Percentiles rank a stretch among this genome's conserved stretches.
Conservation (phyloP, 1,284 basidiomycete species). For the Malassezia caprae region DNA sequence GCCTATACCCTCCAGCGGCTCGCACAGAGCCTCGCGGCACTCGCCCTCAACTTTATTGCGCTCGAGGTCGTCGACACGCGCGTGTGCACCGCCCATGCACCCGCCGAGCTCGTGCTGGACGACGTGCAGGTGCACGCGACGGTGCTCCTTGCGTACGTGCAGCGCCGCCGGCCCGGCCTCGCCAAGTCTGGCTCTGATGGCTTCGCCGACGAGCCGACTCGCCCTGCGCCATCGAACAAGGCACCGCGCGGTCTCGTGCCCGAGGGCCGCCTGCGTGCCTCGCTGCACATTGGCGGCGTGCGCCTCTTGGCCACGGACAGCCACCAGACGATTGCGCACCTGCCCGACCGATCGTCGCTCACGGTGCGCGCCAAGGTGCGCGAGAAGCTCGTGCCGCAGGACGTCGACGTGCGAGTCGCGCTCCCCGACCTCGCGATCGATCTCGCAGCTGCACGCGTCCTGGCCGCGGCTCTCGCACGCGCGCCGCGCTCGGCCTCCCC, state of each 20-base stretch:
- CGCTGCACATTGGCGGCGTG: background rate
- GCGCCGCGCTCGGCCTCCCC: too few relatives aligned
- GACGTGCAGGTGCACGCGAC: background rate
- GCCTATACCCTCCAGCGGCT: background rate
- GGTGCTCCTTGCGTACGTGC: slow-evolving; percentile 18
- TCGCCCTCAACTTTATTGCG: slow-evolving; percentile 21
- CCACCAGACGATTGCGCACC: background rate
- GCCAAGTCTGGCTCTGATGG: slow-evolving; percentile 4
- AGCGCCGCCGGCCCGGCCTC: slow-evolving; percentile 10
- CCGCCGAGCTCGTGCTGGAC: slow-evolving; percentile 14
- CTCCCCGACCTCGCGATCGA: background rate
- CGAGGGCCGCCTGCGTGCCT: background rate
- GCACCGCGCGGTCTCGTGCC: background rate
- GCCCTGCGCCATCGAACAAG: background rate
- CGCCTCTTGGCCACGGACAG: background rate
- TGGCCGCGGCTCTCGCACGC: background rate
- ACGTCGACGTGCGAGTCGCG: background rate
- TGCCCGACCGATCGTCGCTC: background rate
- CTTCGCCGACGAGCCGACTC: background rate
- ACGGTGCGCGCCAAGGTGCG: background rate
- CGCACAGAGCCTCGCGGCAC: background rate
- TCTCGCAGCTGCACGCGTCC: background rate
- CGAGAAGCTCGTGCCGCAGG: background rate
- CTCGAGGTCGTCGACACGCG: slow-evolving; percentile 32
- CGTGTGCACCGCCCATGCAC: slow-evolving; percentile 26